These are phyloP conservation scores for Epichloe uncinata DNA, from an alignment of 2,329 filamentous ascomycete genomes.

Conservation along the genomic window DNA sequence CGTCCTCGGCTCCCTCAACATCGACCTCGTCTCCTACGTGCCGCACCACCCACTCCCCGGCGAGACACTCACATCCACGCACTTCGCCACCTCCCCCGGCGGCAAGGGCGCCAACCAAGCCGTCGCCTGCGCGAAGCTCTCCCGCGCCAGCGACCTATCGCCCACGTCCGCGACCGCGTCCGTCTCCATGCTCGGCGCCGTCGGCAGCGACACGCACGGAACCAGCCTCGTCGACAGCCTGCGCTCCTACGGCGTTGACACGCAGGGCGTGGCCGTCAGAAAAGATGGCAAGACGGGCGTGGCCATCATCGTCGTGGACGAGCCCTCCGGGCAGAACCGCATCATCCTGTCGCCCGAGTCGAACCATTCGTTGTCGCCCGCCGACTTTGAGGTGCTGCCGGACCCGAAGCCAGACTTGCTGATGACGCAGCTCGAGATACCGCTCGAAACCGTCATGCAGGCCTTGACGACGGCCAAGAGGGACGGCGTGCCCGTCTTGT, in stretches of 20 bases:
- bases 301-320: conserved; percentile 64
- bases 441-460: conserved; percentile 48
- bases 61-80: conserved; percentile 72
- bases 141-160: conserved; percentile 32
- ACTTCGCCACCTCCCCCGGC: conserved; percentile 69
- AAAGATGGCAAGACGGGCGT: conserved; percentile 47
- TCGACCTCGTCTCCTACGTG: conserved; percentile 82
- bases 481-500: conserved; percentile 47
- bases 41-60: conserved; percentile 70
- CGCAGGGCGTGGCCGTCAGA: conserved; percentile 33
- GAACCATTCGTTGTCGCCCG: conserved; percentile 39
- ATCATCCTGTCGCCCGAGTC: conserved; percentile 63
- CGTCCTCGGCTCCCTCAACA: conserved; percentile 86
- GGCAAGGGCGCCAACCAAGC: conserved; percentile 97
- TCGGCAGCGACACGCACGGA: conserved; percentile 57
- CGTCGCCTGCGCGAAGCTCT: conserved; percentile 74
- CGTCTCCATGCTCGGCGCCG: conserved; percentile 61
- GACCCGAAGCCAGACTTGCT: conserved; percentile 43
- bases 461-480: conserved; percentile 39
- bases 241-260: conserved; percentile 47
- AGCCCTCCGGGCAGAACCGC: conserved; percentile 59
- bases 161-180: conserved; percentile 19
- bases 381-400: conserved; percentile 21
- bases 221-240: conserved; percentile 45
- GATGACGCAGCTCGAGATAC: conserved; percentile 69